Conservation (phyloP, 192 early-diverging fungal species). For the Podochytrium sp. region DNA sequence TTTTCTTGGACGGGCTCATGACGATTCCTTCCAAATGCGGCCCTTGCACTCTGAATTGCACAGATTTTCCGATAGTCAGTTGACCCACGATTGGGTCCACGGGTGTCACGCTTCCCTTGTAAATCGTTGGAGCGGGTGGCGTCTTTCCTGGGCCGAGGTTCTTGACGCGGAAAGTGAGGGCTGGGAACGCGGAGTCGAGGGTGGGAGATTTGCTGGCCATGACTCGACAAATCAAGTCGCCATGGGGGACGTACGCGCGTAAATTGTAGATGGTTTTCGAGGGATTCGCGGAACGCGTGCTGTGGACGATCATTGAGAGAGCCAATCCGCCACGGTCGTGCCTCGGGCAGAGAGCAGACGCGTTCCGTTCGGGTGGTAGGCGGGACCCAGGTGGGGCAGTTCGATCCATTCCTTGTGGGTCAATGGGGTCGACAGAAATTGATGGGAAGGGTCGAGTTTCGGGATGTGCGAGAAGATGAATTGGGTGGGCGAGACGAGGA, state of each 20-base stretch:
- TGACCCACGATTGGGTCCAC: not conserved
- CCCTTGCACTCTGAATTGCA: slow-evolving; percentile 24
- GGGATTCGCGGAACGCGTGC: not conserved
- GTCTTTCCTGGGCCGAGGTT: slow-evolving; percentile 3
- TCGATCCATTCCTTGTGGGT: slow-evolving; percentile 48
- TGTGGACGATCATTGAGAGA: slow-evolving; percentile 7
- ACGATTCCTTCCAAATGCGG: not conserved
- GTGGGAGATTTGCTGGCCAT: slow-evolving; percentile 3
- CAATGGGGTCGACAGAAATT: slow-evolving; percentile 52
- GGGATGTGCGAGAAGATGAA: slow-evolving; percentile 66
- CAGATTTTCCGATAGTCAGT: not conserved
- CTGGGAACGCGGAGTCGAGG: slow-evolving; percentile 9
- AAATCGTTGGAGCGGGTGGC: too few species aligned
- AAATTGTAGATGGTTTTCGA: not conserved
- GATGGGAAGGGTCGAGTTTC: slow-evolving; percentile 44
- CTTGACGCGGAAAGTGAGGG: slow-evolving; percentile 28
- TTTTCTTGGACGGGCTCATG: slow-evolving; percentile 11
- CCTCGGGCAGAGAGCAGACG: slow-evolving; percentile 14
- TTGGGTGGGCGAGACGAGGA: slow-evolving; percentile 51
- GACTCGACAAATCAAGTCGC: slow-evolving; percentile 13
- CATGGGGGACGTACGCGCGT: slow-evolving; percentile 6
- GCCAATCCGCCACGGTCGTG: slow-evolving; percentile 13
- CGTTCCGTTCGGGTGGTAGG: slow-evolving; percentile 21
- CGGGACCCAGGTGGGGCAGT: slow-evolving; percentile 36
- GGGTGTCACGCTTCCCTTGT: not conserved